Evolutionary conservation across 139 green algal genomes (phyloP).

Genomic region (Yamagishiella unicocca): DNA sequence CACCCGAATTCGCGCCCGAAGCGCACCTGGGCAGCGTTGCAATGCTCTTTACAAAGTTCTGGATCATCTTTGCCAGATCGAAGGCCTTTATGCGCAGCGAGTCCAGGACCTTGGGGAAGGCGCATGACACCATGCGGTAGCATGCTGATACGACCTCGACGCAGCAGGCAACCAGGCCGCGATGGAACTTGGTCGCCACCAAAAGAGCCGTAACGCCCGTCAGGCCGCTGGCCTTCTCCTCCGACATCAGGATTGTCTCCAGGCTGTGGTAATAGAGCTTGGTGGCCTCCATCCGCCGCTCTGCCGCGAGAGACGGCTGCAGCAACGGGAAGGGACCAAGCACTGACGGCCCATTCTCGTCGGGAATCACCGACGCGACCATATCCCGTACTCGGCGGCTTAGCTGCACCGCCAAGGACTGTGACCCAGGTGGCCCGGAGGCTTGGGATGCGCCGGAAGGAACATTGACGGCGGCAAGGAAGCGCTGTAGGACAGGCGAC

Average conservation of each 20-base stretch:
- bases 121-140: conserved; percentile 59
- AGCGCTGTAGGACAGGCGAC: conserved; percentile 34
- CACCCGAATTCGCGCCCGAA: no score
- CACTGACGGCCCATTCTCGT: background rate
- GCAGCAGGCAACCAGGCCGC: conserved; percentile 69
- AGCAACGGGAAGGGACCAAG: conserved; percentile 49
- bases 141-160: conserved; percentile 72
- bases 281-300: conserved; percentile 56
- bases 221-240: conserved; percentile 47
- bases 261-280: conserved; percentile 83
- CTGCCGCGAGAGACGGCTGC: conserved; percentile 51
- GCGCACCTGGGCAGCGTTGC: conserved; percentile 59
- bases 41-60: conserved; percentile 72
- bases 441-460: background rate
- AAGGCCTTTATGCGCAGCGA: conserved; percentile 76
- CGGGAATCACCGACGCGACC: conserved; percentile 49
- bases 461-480: conserved; percentile 20
- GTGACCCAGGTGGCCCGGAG: background rate
- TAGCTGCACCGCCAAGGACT: background rate
- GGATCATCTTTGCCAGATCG: conserved; percentile 84
- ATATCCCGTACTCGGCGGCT: conserved; percentile 47
- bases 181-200: conserved; percentile 67
- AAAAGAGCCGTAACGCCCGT: conserved; percentile 50
- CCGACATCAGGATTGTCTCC: conserved; percentile 62
- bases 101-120: conserved; percentile 65